A percentile compares a stretch with the other conserved stretches of the same genome.
These are phyloP conservation scores for Populus alba DNA, from an alignment of 345 rosid species.

Conservation along the genomic window DNA sequence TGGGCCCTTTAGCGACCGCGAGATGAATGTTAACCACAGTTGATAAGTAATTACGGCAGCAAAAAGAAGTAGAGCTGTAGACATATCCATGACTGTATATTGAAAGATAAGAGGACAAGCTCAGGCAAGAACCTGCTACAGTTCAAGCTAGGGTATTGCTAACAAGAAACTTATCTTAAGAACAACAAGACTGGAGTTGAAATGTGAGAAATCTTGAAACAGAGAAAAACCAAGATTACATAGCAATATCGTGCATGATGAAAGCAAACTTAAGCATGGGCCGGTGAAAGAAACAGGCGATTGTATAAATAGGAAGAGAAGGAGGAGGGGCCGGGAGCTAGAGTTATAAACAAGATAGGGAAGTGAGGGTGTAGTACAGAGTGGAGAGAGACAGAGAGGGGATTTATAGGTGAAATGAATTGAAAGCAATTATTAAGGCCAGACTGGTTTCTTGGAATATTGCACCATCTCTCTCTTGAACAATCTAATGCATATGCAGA, in stretches of 20 bases:
- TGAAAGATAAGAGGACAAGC: not conserved
- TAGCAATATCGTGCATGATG: not conserved
- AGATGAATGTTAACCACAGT: conserved; percentile 84
- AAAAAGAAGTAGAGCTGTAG: conserved; percentile 57
- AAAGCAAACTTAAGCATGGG: not conserved
- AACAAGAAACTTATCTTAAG: not conserved
- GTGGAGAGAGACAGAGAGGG: conserved; percentile 27
- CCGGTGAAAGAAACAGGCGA: not conserved
- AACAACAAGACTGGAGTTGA: not conserved
- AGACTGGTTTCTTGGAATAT: conserved; percentile 49
- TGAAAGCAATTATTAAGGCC: conserved; percentile 53
- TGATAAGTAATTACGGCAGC: conserved; percentile 70
- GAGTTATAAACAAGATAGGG: too few species aligned
- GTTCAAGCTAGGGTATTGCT: not conserved
- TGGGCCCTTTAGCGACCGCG: conserved; percentile 79
- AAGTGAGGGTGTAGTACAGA: conserved; percentile 15
- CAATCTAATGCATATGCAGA: conserved; percentile 39
- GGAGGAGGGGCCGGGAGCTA: too few species aligned
- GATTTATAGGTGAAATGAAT: conserved; percentile 48
- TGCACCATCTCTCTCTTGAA: conserved; percentile 28
- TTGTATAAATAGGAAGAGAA: too few species aligned
- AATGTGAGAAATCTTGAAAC: not conserved
- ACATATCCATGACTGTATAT: conserved; percentile 45
- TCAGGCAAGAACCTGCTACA: too few species aligned
- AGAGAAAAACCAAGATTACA: conserved; percentile 2